Evolutionary conservation across 202 grass and related monocot genomes (phyloP).

Genomic region (Zizania palustris): DNA sequence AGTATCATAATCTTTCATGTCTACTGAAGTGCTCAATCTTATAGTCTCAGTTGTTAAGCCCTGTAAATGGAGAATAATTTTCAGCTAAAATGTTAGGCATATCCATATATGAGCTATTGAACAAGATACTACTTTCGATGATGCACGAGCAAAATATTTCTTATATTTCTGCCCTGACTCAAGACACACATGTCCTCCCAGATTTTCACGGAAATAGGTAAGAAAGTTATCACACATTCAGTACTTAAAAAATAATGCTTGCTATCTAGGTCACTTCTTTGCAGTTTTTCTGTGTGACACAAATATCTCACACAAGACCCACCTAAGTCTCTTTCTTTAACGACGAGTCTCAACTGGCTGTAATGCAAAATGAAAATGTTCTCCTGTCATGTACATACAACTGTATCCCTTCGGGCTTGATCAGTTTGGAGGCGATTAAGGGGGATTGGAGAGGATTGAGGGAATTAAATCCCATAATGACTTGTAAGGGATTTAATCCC

Average conservation of each 20-base stretch:
- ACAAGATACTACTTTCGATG: conserved; percentile 79
- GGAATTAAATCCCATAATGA: too few relatives aligned
- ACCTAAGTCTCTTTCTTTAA: not conserved
- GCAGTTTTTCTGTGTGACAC: not conserved
- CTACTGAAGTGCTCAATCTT: conserved; percentile 4
- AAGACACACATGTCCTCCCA: conserved; percentile 86
- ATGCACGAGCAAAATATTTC: conserved; percentile 58
- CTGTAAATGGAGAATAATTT: conserved; percentile 25
- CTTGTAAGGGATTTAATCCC: too few relatives aligned
- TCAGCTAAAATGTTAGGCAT: conserved; percentile 52
- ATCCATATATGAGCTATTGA: conserved; percentile 85
- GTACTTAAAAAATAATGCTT: conserved; percentile 1
- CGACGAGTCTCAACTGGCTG: not conserved
- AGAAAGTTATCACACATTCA: conserved; percentile 25
- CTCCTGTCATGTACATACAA: not conserved
- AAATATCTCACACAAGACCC: not conserved
- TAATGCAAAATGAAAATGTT: not conserved
- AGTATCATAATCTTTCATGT: conserved; percentile 37
- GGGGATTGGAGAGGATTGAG: too few relatives aligned
- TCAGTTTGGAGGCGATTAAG: too few relatives aligned
- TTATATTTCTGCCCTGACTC: conserved; percentile 84
- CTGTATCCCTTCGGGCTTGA: not conserved
- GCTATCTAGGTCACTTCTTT: conserved; percentile 14
- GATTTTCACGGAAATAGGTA: conserved; percentile 98
- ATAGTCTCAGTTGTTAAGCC: not conserved